These are phyloP conservation scores for Xylaria sp. DNA, from an alignment of 2,329 filamentous ascomycete genomes.

Conservation along the genomic window DNA sequence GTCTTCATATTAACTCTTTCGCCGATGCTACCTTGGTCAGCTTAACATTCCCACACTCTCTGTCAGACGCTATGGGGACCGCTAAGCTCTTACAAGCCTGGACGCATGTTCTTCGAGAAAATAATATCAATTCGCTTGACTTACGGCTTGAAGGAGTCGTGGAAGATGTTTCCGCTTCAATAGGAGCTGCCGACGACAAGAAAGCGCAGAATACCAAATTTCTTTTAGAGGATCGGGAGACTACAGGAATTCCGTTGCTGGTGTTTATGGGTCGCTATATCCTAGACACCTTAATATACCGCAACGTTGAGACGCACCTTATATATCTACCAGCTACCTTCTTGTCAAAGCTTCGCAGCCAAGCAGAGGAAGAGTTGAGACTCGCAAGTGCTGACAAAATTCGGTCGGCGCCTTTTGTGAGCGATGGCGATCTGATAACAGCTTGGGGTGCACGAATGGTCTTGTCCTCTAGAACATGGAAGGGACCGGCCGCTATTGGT, in stretches of 20 bases:
- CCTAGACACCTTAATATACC: not conserved
- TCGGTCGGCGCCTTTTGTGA: constrained; percentile 16
- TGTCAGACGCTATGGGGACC: constrained; percentile 19
- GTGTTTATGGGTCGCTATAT: not conserved
- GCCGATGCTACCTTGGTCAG: constrained; percentile 26
- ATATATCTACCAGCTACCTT: constrained; percentile 29
- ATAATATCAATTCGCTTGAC: not conserved
- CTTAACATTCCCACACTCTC: constrained; percentile 22
- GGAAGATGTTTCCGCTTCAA: constrained; percentile 6
- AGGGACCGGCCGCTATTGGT: constrained; percentile 16
- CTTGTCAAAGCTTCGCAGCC: constrained; percentile 11
- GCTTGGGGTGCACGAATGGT: constrained; percentile 30
- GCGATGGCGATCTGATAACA: constrained; percentile 31
- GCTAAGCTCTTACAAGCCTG: constrained; percentile 3
- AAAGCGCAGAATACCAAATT: constrained; percentile 3
- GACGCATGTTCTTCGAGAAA: not conserved
- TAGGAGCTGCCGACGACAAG: constrained; percentile 3
- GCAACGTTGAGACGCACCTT: constrained; percentile 15
- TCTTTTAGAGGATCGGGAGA: constrained; percentile 6
- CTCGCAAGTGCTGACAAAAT: not conserved
- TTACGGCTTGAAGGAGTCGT: not conserved
- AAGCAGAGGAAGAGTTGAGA: not conserved
- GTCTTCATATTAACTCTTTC: constrained; percentile 29
- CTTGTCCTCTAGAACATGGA: constrained; percentile 9
- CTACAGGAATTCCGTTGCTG: not conserved